Evolutionary conservation across 1,284 basidiomycete species (phyloP).

Genomic region (Cutaneotrichosporon dermatis): DNA sequence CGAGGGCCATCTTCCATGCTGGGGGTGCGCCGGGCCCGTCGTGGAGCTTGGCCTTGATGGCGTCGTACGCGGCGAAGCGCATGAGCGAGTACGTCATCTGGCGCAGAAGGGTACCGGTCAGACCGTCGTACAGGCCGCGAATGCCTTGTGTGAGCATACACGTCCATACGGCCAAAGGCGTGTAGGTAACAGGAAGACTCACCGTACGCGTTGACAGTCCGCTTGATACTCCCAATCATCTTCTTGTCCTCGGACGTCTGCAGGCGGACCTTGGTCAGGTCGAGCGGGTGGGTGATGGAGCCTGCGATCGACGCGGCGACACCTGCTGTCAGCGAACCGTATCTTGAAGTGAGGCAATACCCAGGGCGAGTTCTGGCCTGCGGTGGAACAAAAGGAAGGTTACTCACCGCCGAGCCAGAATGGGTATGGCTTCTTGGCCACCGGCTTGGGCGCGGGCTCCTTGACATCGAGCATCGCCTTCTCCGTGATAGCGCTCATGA

Average conservation of each 20-base stretch:
- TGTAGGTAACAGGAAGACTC: conserved; percentile 2
- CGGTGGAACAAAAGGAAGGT: background rate
- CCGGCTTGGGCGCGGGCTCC: background rate
- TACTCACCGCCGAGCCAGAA: conserved; percentile 72
- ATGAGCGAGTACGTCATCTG: conserved; percentile 93
- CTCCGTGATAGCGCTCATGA: background rate
- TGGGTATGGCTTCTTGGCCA: conserved; percentile 59
- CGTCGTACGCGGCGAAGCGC: conserved; percentile 89
- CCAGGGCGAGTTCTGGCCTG: too few relatives aligned
- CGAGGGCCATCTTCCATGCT: conserved; percentile 72
- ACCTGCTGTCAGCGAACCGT: conserved; percentile 48
- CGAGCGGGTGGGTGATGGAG: conserved; percentile 75
- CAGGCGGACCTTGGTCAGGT: conserved; percentile 80
- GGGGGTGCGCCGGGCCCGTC: conserved; percentile 56
- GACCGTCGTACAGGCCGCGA: conserved; percentile 76
- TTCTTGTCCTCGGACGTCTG: conserved; percentile 82
- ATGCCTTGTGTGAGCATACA: conserved; percentile 51
- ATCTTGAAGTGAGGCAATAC: too few relatives aligned
- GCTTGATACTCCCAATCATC: conserved; percentile 71
- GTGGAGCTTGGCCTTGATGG: conserved; percentile 75
- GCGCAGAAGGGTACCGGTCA: conserved; percentile 80
- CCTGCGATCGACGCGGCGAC: conserved; percentile 75
- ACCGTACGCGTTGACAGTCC: conserved; percentile 56
- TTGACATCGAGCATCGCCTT: background rate
- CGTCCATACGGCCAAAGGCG: too few relatives aligned